Evolutionary conservation across 768 basidiomycete species (phyloP).

Genomic region (Rossbeevera mucosa): DNA sequence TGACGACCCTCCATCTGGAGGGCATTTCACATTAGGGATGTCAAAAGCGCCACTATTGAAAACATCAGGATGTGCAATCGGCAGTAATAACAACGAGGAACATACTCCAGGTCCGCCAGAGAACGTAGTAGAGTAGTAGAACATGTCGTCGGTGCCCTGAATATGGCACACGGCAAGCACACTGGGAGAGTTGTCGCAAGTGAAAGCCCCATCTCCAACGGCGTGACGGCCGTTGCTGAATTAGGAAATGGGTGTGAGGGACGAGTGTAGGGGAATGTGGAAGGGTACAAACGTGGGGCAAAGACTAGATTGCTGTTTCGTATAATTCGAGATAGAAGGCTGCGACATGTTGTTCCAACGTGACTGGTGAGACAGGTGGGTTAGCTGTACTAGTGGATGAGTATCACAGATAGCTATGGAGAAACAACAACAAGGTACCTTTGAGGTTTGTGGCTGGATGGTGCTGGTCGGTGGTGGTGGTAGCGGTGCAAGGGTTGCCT

Average conservation of each 20-base stretch:
- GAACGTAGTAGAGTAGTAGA: constrained; percentile 92
- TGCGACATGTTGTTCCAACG: constrained; percentile 87
- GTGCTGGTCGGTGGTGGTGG: constrained; percentile 13
- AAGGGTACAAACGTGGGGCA: constrained; percentile 73
- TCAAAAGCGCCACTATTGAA: constrained; percentile 90
- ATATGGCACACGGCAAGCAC: constrained; percentile 85
- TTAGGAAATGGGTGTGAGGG: constrained; percentile 12
- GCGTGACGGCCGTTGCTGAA: constrained; percentile 88
- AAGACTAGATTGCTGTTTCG: constrained; percentile 84
- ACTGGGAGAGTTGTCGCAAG: constrained; percentile 70
- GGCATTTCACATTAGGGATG: constrained; percentile 87
- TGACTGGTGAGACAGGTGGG: constrained; percentile 37
- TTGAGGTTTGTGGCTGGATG: background rate
- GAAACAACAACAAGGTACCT: constrained; percentile 2
- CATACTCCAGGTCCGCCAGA: constrained; percentile 88
- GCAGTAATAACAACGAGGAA: constrained; percentile 10
- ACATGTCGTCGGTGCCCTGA: constrained; percentile 75
- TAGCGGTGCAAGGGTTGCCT: constrained; percentile 11
- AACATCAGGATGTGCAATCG: background rate
- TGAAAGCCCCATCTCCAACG: constrained; percentile 96
- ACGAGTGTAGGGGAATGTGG: background rate
- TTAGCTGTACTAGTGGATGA: constrained; percentile 6
- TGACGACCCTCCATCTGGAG: constrained; percentile 93
- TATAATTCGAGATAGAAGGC: constrained; percentile 64
- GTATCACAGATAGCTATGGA: background rate